Conservation (phyloP, 164 flowering plant species). For the Akebia trifoliata region DNA sequence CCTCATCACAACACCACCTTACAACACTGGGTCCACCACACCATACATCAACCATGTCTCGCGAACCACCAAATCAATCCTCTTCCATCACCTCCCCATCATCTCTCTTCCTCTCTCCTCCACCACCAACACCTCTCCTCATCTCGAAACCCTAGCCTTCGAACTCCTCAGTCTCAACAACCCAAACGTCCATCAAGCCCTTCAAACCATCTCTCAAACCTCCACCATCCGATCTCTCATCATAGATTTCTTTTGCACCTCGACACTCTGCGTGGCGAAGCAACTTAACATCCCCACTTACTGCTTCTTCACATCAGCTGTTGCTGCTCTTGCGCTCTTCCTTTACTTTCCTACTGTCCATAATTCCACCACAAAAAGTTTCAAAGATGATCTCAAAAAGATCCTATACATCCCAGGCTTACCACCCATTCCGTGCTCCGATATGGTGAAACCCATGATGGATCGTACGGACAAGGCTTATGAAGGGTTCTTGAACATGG, state of each 20-base stretch:
- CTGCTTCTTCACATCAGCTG: slow-evolving; percentile 17
- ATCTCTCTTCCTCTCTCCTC: neutral
- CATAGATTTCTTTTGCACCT: slow-evolving; percentile 28
- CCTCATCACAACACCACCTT: slow-evolving; percentile 15
- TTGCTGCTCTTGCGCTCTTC: slow-evolving; percentile 4
- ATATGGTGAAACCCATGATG: slow-evolving; percentile 9
- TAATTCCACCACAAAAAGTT: slow-evolving; percentile 2
- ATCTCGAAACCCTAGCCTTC: slow-evolving; percentile 12
- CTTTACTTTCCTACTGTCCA: slow-evolving; percentile 17
- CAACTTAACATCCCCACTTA: slow-evolving; percentile 21
- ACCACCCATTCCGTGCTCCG: slow-evolving; percentile 12
- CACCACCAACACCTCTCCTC: slow-evolving; percentile 4
- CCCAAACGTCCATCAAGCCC: slow-evolving; percentile 20
- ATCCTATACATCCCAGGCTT: slow-evolving; percentile 13
- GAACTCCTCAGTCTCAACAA: slow-evolving; percentile 22
- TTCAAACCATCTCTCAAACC: slow-evolving; percentile 16
- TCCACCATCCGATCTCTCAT: slow-evolving; percentile 23
- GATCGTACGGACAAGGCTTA: slow-evolving; percentile 15
- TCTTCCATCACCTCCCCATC: slow-evolving; percentile 22
- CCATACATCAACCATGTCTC: slow-evolving; percentile 17
- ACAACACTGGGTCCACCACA: slow-evolving; percentile 3
- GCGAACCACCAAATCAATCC: slow-evolving; percentile 13
- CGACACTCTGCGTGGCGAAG: slow-evolving; percentile 13
- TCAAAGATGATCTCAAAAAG: neutral
- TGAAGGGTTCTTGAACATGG: neutral